These are phyloP conservation scores for Effrenium voratum DNA, from an alignment of 73 alveolate species.

Conservation along the genomic window DNA sequence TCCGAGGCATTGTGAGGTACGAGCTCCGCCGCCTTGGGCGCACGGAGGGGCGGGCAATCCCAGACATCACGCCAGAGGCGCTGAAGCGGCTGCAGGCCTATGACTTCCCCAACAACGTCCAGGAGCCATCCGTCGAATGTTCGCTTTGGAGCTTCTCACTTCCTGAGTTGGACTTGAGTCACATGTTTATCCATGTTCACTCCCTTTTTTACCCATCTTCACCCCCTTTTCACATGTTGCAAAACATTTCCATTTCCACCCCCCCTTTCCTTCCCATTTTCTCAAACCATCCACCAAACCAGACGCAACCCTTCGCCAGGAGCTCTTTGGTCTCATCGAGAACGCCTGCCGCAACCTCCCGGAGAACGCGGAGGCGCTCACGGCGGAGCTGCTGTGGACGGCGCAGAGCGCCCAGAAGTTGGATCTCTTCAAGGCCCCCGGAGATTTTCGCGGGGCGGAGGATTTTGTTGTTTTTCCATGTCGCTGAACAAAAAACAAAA, in stretches of 20 bases:
- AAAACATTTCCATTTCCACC: not conserved
- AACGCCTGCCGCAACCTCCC: conserved; percentile 56
- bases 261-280: not conserved
- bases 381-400: conserved; percentile 69
- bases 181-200: not conserved
- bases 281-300: not conserved
- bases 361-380: conserved; percentile 20
- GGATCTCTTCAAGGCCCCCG: conserved; percentile 45
- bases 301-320: not conserved
- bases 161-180: not conserved
- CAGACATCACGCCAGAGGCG: conserved; percentile 34
- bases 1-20: conserved; percentile 43
- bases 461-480: not conserved
- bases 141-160: too few species aligned
- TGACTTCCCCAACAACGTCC: conserved; percentile 82
- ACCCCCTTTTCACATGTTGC: not conserved
- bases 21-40: conserved; percentile 45
- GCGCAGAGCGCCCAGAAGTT: conserved; percentile 55
- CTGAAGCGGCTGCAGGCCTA: conserved; percentile 40
- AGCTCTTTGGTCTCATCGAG: conserved; percentile 41
- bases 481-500: too few species aligned
- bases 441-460: not conserved
- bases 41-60: conserved; percentile 7
- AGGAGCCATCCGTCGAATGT: not conserved
- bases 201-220: not conserved